Base-by-base conservation (phyloP, 352 stramenopile genomes). In the Peronospora tabacina region DNA sequence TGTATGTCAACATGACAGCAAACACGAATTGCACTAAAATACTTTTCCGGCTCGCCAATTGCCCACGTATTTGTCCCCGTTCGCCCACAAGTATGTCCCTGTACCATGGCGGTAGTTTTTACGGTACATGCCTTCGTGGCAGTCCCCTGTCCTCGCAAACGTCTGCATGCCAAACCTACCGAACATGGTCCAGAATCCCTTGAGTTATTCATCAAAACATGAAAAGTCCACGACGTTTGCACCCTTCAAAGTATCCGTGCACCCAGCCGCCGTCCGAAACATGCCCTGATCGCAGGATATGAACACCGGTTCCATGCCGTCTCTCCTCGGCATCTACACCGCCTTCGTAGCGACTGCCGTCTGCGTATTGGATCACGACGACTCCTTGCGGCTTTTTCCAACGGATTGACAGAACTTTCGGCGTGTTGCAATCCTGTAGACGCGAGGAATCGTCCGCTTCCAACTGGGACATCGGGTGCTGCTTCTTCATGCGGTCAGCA, bases 1-100 rank as follows among this genome's bases (percentile, higher is more conserved):
- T 10, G 32, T 34, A 13, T n/a, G 13, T 24, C 12, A n/a, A 12
- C 15, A 24, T 13, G 13, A n/a, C 2, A 11, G 8, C 11, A 32
- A n/a, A 10, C 12, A 38, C 12, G 0, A 13, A 19, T 45, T 35
- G 22, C 26, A 32, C n/a, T 45, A 24, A 15, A 50, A 33, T 50
- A 87, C 81, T 69, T 87, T 87, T 39, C 81, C 81, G 13, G 82
- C 66, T 34, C 77, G 74, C 66, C 81, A 95, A 55, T 91, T 74
- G 7, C 85, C 85, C 12, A 92, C 70, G 56, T 92, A 95, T 55
- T 90, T 93, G 66, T 95, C 85, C 1, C 85, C 85, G 53, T 95
- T 95, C 2, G 80, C 62, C 85, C 85, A 95, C 35, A 93, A 61
- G 42, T 91, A 95, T 36, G 82, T 92, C 13, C 82, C 82, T 44